Evolutionary conservation across 331 rosid genomes (phyloP), one percentile per base, ranked within the genome.

Genomic region (Malus hybrid): DNA sequence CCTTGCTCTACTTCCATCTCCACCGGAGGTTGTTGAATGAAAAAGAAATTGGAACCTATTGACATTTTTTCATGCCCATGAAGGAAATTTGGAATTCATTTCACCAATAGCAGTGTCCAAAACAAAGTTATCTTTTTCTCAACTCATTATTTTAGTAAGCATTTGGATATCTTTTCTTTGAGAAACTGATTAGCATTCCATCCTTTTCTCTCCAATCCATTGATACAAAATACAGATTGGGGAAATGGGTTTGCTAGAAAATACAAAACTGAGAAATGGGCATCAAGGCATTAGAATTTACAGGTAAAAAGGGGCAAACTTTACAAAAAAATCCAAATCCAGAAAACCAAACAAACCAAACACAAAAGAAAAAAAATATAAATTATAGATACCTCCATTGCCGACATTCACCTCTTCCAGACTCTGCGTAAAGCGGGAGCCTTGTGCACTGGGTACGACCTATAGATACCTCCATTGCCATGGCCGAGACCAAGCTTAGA

Each of bases 401-500:
- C 87, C 94, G n/a, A n/a, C n/a, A n/a, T n/a, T n/a, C n/a, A n/a
- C n/a, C n/a, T n/a, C n/a, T n/a, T n/a, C n/a, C n/a, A n/a, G n/a
- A n/a, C n/a, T n/a, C n/a, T n/a, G n/a, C n/a, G n/a, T n/a, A n/a
- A n/a, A n/a, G n/a, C n/a, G n/a, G n/a, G n/a, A n/a, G n/a, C n/a
- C n/a, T n/a, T n/a, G n/a, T n/a, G n/a, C n/a, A n/a, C n/a, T n/a
- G n/a, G n/a, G n/a, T n/a, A n/a, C n/a, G n/a, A n/a, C n/a, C n/a
- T 16, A 44, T 10, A 42, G 19, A 5, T 55, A 90, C 93, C 97
- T 84, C 72, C 82, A 24, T 78, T 85, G 22, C 87, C 94, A 52
- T 86, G 85, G 80, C 87, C 88, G 64, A 87, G 80, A 73, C 83
- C 88, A 84, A 88, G 89, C 30, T 75, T 79, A 74, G 87, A 75